A percentile compares a stretch with the other conserved stretches of the same genome.
phyloP scores from a whole-genome alignment of 768 basidiomycete genomes.

The Tephrocybe sp. region DNA sequence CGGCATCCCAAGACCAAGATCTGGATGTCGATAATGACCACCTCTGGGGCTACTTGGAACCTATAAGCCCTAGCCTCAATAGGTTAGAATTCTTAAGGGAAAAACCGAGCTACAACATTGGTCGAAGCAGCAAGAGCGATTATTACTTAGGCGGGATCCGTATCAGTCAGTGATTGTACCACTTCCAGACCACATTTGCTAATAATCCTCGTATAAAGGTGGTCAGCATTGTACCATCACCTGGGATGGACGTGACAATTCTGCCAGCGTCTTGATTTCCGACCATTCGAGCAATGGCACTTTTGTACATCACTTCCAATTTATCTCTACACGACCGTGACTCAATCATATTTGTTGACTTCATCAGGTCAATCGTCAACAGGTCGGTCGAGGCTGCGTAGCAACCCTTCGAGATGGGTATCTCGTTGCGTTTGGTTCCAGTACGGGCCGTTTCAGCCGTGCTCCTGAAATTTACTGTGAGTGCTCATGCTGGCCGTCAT shows the following conservation, averaged over 20 bases:
- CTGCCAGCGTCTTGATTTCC: constrained; percentile 42
- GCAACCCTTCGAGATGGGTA: constrained; percentile 72
- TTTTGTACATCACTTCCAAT: constrained; percentile 47
- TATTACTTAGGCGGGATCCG: constrained; percentile 60
- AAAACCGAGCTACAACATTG: constrained; percentile 46
- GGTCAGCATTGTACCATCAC: constrained; percentile 54
- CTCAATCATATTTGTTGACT: not conserved
- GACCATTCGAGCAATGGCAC: constrained; percentile 75
- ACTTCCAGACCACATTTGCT: not conserved
- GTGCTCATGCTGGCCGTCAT: constrained; percentile 23
- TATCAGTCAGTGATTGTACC: constrained; percentile 55
- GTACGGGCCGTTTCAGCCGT: too few relatives aligned
- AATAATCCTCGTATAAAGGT: constrained; percentile 30
- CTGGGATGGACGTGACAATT: constrained; percentile 53
- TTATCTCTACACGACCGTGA: too few relatives aligned
- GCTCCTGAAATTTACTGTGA: constrained; percentile 67
- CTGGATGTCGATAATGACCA: constrained; percentile 28
- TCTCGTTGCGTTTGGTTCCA: constrained; percentile 79
- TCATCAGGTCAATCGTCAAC: constrained; percentile 61
- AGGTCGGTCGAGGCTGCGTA: constrained; percentile 53
- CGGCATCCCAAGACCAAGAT: constrained; percentile 32
- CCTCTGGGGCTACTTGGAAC: constrained; percentile 73
- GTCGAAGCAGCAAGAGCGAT: constrained; percentile 49
- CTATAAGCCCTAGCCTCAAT: constrained; percentile 49
- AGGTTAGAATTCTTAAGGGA: constrained; percentile 62